Evolutionary conservation across 768 basidiomycete genomes (phyloP).

Genomic region (Leccinum longicurvipes): DNA sequence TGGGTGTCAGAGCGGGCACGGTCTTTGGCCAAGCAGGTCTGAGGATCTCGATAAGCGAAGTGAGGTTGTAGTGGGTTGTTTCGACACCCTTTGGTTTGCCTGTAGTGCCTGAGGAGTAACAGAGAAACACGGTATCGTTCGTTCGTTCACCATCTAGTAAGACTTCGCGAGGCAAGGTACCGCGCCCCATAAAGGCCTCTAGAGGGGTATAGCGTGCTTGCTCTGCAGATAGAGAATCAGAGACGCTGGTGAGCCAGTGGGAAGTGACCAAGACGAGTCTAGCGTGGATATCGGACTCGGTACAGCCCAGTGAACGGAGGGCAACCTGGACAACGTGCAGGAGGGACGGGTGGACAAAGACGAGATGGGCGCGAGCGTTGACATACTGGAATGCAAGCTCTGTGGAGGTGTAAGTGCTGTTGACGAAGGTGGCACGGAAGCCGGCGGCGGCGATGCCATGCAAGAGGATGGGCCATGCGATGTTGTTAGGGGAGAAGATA

Average conservation of each 20-base stretch:
- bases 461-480: conserved; percentile 52
- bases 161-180: conserved; percentile 50
- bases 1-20: conserved; percentile 7
- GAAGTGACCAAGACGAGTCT: conserved; percentile 56
- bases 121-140: conserved; percentile 61
- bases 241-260: conserved; percentile 40
- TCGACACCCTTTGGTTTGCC: conserved; percentile 73
- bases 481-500: conserved; percentile 67
- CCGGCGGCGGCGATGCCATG: conserved; percentile 58
- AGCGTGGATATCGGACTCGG: conserved; percentile 43
- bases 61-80: conserved; percentile 71
- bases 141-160: conserved; percentile 49
- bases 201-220: conserved; percentile 36
- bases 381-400: conserved; percentile 73
- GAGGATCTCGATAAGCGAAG: conserved; percentile 53
- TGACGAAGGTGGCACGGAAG: conserved; percentile 66
- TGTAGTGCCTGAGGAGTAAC: conserved; percentile 69
- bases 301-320: conserved; percentile 48
- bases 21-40: conserved; percentile 39
- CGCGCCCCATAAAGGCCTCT: conserved; percentile 49
- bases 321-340: conserved; percentile 54
- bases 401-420: conserved; percentile 60
- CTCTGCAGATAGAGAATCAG: conserved; percentile 32
- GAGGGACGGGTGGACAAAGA: conserved; percentile 65
- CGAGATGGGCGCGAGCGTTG: conserved; percentile 59